These are phyloP conservation scores for Ormosia semicastrata DNA, from an alignment of 306 rosid species.

Conservation along the genomic window DNA sequence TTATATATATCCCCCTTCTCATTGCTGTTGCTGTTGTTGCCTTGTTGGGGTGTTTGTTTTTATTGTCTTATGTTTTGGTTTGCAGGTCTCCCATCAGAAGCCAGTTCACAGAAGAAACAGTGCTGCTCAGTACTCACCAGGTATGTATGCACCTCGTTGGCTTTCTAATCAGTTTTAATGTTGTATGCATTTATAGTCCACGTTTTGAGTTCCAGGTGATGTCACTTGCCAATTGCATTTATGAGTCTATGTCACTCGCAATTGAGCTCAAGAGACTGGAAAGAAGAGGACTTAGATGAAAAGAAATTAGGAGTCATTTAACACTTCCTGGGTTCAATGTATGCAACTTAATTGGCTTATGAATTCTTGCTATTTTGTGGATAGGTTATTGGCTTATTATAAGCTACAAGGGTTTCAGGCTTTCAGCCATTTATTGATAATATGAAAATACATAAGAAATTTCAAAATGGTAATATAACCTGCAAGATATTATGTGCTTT, in stretches of 20 bases:
- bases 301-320: neutral
- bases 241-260: neutral
- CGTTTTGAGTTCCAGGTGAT: neutral
- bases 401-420: too few relatives aligned
- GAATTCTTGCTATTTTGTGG: neutral
- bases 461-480: neutral
- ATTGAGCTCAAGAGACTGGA: neutral
- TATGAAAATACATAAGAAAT: neutral
- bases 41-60: neutral
- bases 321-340: neutral
- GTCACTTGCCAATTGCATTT: conserved; percentile 9
- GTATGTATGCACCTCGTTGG: conserved; percentile 22
- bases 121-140: conserved; percentile 49
- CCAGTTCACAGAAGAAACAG: conserved; percentile 42
- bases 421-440: neutral
- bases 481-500: too few relatives aligned
- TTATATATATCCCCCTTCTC: neutral
- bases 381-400: neutral
- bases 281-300: neutral
- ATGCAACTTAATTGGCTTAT: neutral
- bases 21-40: neutral
- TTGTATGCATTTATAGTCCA: neutral
- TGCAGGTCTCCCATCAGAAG: conserved; percentile 59
- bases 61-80: conserved; percentile 19
- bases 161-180: neutral